Evolutionary conservation across 2,329 filamentous ascomycete genomes (phyloP).

Genomic region (Curvularia verruculosa): DNA sequence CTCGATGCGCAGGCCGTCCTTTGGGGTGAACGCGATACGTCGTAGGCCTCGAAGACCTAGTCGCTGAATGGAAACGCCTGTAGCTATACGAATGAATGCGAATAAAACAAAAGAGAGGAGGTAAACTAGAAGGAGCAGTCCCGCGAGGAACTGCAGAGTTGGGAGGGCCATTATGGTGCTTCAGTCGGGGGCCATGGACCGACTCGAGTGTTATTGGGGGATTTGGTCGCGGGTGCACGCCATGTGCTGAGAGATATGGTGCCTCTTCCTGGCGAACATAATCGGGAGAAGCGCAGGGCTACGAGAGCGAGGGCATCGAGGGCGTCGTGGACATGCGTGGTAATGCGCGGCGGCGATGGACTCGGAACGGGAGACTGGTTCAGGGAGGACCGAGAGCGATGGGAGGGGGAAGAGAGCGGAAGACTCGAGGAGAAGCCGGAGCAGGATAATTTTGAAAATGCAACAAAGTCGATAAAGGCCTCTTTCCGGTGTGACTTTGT

Average conservation of each 20-base stretch:
- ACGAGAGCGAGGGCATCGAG: slow-evolving; percentile 25
- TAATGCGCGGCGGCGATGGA: slow-evolving; percentile 16
- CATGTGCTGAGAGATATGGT: slow-evolving; percentile 30
- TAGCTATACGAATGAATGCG: slow-evolving; percentile 88
- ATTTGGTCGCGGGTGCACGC: slow-evolving; percentile 34
- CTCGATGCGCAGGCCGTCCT: slow-evolving; percentile 87
- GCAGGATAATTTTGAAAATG: neutral
- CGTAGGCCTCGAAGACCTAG: slow-evolving; percentile 91
- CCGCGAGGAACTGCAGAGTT: slow-evolving; percentile 74
- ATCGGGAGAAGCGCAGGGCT: slow-evolving; percentile 31
- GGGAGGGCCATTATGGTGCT: slow-evolving; percentile 53
- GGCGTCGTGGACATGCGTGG: slow-evolving; percentile 13
- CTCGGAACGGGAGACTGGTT: slow-evolving; percentile 16
- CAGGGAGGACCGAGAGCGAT: neutral
- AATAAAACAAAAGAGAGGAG: slow-evolving; percentile 92
- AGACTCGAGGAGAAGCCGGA: neutral
- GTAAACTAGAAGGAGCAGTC: slow-evolving; percentile 83
- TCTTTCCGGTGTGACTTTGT: slow-evolving; percentile 3
- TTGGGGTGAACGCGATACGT: slow-evolving; percentile 86
- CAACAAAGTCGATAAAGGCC: slow-evolving; percentile 2
- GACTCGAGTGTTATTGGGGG: slow-evolving; percentile 22
- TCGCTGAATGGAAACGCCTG: slow-evolving; percentile 93
- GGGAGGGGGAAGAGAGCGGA: neutral
- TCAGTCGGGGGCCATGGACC: slow-evolving; percentile 36
- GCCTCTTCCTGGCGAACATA: slow-evolving; percentile 37